Evolutionary conservation across 202 grass and related monocot species (phyloP).

Genomic region (Hordeum pubiflorum): DNA sequence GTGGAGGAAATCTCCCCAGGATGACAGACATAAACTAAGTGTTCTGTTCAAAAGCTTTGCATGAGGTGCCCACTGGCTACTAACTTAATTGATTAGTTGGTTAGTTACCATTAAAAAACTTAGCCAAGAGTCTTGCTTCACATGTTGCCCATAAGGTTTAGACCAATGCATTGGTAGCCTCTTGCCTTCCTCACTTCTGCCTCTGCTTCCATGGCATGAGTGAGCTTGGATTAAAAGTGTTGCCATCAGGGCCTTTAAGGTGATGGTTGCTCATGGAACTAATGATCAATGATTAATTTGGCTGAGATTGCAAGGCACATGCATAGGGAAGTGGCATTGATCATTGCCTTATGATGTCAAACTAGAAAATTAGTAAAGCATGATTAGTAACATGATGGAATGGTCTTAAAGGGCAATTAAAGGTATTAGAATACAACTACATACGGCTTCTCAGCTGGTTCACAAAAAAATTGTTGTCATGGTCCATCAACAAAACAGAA

Average conservation of each 20-base stretch:
- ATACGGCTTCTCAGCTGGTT: slow-evolving; percentile 22
- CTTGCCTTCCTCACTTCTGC: slow-evolving; percentile 20
- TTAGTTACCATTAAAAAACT: slow-evolving; percentile 31
- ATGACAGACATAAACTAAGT: slow-evolving; percentile 14
- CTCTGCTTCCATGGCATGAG: slow-evolving; percentile 5
- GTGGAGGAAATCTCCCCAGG: slow-evolving; percentile 13
- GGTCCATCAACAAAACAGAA: slow-evolving; percentile 19
- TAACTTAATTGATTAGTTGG: slow-evolving; percentile 11
- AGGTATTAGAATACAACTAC: slow-evolving; percentile 26
- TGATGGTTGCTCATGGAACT: slow-evolving; percentile 31
- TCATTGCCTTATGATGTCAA: slow-evolving; percentile 44
- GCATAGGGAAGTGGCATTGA: slow-evolving; percentile 34
- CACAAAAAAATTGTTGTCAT: slow-evolving; percentile 8
- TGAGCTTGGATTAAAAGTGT: slow-evolving; percentile 36
- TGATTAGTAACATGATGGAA: slow-evolving; percentile 54
- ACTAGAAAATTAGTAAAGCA: slow-evolving; percentile 41
- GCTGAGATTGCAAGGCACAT: slow-evolving; percentile 50
- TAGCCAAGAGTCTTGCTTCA: slow-evolving; percentile 29
- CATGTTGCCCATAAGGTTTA: slow-evolving; percentile 46
- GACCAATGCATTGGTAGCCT: slow-evolving; percentile 20
- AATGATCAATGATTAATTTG: slow-evolving; percentile 46
- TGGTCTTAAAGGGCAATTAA: slow-evolving; percentile 47
- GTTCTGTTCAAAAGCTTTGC: slow-evolving; percentile 18
- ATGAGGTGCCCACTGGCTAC: slow-evolving; percentile 31
- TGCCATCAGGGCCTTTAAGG: slow-evolving; percentile 30